Evolutionary conservation across 805 yeast species (phyloP).

Genomic region (Zygoascus biomembranicola): DNA sequence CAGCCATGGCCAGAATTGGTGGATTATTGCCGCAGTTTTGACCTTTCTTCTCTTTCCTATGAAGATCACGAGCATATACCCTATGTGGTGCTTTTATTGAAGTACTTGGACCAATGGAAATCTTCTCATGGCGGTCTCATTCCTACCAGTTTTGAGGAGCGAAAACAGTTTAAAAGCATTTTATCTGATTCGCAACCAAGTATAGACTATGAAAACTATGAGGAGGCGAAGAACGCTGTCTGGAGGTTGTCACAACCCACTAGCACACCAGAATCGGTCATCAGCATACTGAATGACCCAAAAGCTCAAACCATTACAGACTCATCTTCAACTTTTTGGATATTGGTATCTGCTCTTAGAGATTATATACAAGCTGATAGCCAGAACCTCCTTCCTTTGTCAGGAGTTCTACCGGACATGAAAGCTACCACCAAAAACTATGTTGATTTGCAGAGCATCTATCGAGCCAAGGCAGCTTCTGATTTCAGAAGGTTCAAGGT

Average conservation of each 20-base stretch:
- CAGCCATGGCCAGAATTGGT: conserved; percentile 64
- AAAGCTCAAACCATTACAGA: neutral
- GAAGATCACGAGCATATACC: conserved; percentile 55
- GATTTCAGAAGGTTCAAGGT: conserved; percentile 40
- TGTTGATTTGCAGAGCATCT: conserved; percentile 48
- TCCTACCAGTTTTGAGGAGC: conserved; percentile 31
- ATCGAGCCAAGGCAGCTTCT: conserved; percentile 41
- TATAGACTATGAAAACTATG: conserved; percentile 38
- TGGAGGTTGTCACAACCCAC: conserved; percentile 36
- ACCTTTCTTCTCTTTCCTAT: conserved; percentile 39
- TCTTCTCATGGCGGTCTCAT: conserved; percentile 16
- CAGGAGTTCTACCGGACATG: conserved; percentile 84
- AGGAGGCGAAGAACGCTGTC: conserved; percentile 42
- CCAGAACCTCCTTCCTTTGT: conserved; percentile 48
- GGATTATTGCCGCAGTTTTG: conserved; percentile 32
- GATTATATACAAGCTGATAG: conserved; percentile 32
- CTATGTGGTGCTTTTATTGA: conserved; percentile 51
- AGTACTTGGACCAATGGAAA: conserved; percentile 41
- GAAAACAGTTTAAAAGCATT: conserved; percentile 35
- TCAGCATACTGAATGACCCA: conserved; percentile 8
- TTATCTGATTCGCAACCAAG: conserved; percentile 30
- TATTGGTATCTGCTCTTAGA: conserved; percentile 45
- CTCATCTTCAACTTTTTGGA: conserved; percentile 46
- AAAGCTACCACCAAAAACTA: conserved; percentile 63
- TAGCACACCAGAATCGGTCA: conserved; percentile 13